phyloP scores from a whole-genome alignment of 2,329 filamentous ascomycete genomes.

The Cercospora sp. region DNA sequence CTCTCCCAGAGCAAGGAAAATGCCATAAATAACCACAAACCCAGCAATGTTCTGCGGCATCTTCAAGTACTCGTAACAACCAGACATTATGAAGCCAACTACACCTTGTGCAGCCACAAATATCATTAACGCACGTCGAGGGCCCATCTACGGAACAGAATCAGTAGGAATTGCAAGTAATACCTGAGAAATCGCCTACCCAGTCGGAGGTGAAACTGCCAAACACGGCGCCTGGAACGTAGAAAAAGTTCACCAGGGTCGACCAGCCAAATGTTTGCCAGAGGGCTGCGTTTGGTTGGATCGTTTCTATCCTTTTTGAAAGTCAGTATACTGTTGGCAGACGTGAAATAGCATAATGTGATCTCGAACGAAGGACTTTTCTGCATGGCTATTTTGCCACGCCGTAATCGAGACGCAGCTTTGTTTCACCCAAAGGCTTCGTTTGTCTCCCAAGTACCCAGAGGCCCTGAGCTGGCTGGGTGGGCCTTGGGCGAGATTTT shows the following conservation, averaged over 20 bases:
- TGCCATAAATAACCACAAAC: constrained; percentile 76
- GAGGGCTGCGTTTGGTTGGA: constrained; percentile 59
- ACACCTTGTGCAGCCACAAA: constrained; percentile 73
- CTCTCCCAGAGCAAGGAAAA: constrained; percentile 75
- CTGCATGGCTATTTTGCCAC: too few species aligned
- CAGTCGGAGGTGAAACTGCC: constrained; percentile 77
- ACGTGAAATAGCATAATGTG: background rate
- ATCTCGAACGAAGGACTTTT: too few species aligned
- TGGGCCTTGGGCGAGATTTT: too few species aligned
- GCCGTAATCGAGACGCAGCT: too few species aligned
- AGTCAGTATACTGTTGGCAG: too few species aligned
- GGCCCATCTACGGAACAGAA: constrained; percentile 56
- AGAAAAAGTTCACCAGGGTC: constrained; percentile 83
- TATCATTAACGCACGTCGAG: constrained; percentile 69
- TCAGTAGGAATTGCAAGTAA: too few species aligned
- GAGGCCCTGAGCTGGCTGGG: too few species aligned
- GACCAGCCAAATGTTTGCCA: constrained; percentile 80
- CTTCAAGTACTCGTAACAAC: constrained; percentile 70
- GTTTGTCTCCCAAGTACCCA: too few species aligned
- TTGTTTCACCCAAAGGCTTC: too few species aligned
- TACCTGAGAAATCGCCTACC: constrained; percentile 26
- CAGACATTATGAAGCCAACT: constrained; percentile 87
- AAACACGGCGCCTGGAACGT: constrained; percentile 76
- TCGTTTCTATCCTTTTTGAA: constrained; percentile 51
- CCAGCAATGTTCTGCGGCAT: constrained; percentile 66